Base-by-base conservation (phyloP, 2,329 filamentous ascomycete species). In the Epichloe gansuensis region DNA sequence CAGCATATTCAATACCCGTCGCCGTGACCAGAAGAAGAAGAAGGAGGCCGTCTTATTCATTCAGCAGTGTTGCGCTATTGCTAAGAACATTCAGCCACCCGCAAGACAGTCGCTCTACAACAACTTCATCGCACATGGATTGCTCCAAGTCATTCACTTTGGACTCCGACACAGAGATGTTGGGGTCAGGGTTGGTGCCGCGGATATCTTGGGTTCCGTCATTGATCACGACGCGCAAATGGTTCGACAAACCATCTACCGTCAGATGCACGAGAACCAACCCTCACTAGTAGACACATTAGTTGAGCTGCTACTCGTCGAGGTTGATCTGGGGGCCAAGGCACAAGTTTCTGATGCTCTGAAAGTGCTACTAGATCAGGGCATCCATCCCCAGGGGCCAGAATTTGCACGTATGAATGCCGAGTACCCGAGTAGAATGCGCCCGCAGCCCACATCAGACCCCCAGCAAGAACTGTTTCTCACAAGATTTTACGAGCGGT, bases 21-120 rank as follows among this genome's bases (percentile, higher is more conserved):
- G 82, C 54, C 69, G 72, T 50, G 81, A 87, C 48, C 72, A 78
- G 50, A 81, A 81, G 62, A 82, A 86, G 54, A 94, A 93, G 69
- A 95, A 95, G 68, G 88, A 97, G 60, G 93, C 89, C 0, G 91
- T 98, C 11, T 76, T 94, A 39, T 97, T 98, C 67, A 93, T 98
- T 54, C 90, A 97, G 66, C 90, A 97, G 66, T 97, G 91, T 69
- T 95, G 89, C 59, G 80, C 84, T 3, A 93, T 97, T 60, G 89
- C 89, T 1, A 98, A 98, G 72, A 96, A 89, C 62, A 76, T 98
- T 17, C 93, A 97, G 64, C 85, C 86, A 2, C 85, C 85, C 27
- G 83, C 82, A 7, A 81, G 93, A 54, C 84, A 87, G 56, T 83
- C 82, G 23, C 74, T 98, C 15, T 96, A 95, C 69, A 84, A 85